Percentiles rank a stretch among this genome's conserved stretches.
phyloP scores from a whole-genome alignment of 768 basidiomycete genomes.

The Phanerochaete sordida region DNA sequence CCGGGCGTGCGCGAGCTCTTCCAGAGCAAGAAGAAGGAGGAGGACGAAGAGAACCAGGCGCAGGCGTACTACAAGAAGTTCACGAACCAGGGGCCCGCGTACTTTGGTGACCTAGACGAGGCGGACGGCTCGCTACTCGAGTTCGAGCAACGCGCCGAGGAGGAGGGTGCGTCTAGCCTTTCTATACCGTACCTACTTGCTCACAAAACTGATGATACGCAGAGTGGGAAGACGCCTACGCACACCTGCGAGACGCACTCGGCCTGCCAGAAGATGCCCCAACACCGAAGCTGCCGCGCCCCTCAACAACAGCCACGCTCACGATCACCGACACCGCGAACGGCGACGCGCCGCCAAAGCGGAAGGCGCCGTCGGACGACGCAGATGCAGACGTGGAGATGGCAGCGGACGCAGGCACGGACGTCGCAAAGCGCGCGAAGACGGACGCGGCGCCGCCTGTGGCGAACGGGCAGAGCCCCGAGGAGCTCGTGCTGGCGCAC shows the following conservation, averaged over 20 bases:
- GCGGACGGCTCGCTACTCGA: conserved; percentile 59
- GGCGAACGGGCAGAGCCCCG: conserved; percentile 20
- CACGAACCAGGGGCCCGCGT: conserved; percentile 79
- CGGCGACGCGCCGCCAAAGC: conserved; percentile 36
- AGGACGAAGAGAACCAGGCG: conserved; percentile 82
- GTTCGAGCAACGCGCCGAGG: conserved; percentile 69
- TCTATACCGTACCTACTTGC: not conserved
- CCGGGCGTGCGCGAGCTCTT: conserved; percentile 97
- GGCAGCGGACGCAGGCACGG: conserved; percentile 13
- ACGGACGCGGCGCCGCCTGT: conserved; percentile 12
- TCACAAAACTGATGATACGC: conserved; percentile 1
- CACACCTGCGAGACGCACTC: conserved; percentile 50
- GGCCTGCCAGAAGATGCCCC: conserved; percentile 49
- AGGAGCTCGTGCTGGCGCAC: conserved; percentile 24
- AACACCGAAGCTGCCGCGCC: conserved; percentile 49
- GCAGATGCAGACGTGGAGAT: conserved; percentile 29
- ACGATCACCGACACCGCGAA: conserved; percentile 22
- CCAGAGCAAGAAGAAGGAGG: conserved; percentile 77
- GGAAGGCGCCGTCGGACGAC: conserved; percentile 50
- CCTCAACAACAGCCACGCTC: conserved; percentile 22
- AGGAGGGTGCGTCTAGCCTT: conserved; percentile 52
- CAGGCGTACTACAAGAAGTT: conserved; percentile 83
- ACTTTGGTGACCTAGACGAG: conserved; percentile 93
- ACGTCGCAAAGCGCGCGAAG: conserved; percentile 30
- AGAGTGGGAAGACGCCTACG: conserved; percentile 69